Evolutionary conservation across 169 alveolate genomes (phyloP), one percentile per base, ranked within the genome.

Genomic region (Plasmodium gallinaceum): DNA sequence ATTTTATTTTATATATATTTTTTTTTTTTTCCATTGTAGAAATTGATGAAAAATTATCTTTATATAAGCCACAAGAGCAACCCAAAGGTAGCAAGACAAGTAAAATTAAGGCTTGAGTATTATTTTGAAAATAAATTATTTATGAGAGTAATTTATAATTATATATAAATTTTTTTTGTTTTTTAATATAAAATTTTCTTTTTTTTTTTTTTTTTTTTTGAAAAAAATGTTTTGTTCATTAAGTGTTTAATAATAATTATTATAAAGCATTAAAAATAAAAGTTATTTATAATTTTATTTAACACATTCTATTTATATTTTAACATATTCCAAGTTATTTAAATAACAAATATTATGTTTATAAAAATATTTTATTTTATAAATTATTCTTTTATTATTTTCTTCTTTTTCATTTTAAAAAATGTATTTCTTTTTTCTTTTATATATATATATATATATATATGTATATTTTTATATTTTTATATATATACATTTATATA

Each of bases 41-140:
- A 78, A 69, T 70, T 45, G 80, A 70, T 10, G 80, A 70, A 20
- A 70, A 70, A 20, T 51, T 70, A 14, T 18, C 80, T 22, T 10
- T 43, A 12, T 70, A 18, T 20, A 70, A 70, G n/a, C 64, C 62
- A 45, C 46, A 52, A 9, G 39, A 45, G 61, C 4, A 18, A 12
- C 14, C 5, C 16, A 70, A 70, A 26, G 48, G 62, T 10, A 20
- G 2, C 42, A 70, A 70, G 64, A 24, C 80, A 70, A 70, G 46
- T 48, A 70, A 70, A 26, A 22, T 26, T 51, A 70, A 70, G 80
- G 80, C 66, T 26, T 70, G 24, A 70, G 16, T 18, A 5, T 43
- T 16, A 42, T 37, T 66, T 14, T 66, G 57, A 42, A 42, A 14
- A 37, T 32, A 48, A 48, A 48, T 48, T 32, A 32, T 32, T 32